Evolutionary conservation across 164 flowering plant species (phyloP).

Genomic region (Litsea cubeba): DNA sequence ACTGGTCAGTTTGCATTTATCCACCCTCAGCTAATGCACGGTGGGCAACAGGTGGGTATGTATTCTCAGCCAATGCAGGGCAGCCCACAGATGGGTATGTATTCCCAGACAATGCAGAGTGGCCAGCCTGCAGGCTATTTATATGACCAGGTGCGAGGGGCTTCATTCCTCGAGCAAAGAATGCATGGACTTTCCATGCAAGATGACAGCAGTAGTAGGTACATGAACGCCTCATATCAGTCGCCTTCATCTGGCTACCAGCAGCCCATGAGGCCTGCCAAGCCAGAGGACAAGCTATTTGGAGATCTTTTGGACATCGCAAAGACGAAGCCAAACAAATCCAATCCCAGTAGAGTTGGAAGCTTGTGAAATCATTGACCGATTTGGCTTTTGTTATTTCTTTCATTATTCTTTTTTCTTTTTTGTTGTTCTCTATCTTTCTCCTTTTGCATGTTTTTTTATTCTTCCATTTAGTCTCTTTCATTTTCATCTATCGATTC

Average conservation of each 20-base stretch:
- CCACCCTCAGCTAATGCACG: constrained; percentile 39
- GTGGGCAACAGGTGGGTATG: constrained; percentile 50
- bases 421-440: constrained; percentile 10
- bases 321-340: constrained; percentile 51
- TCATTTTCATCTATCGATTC: constrained; percentile 4
- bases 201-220: constrained; percentile 30
- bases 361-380: constrained; percentile 41
- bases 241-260: constrained; percentile 36
- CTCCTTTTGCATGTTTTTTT: not conserved
- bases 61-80: constrained; percentile 46
- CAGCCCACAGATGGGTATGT: constrained; percentile 34
- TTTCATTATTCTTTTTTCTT: constrained; percentile 3
- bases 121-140: constrained; percentile 61
- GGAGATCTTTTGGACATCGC: constrained; percentile 93
- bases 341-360: constrained; percentile 49
- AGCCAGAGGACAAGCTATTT: constrained; percentile 85
- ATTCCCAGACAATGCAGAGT: constrained; percentile 56
- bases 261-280: constrained; percentile 57
- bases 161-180: constrained; percentile 27
- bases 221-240: constrained; percentile 38
- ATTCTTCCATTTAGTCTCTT: constrained; percentile 10
- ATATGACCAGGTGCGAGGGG: constrained; percentile 34
- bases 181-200: constrained; percentile 69
- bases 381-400: not conserved
- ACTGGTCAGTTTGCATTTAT: constrained; percentile 30